Base-by-base conservation (phyloP, 2,329 filamentous ascomycete genomes). In the Colletotrichum scovillei region DNA sequence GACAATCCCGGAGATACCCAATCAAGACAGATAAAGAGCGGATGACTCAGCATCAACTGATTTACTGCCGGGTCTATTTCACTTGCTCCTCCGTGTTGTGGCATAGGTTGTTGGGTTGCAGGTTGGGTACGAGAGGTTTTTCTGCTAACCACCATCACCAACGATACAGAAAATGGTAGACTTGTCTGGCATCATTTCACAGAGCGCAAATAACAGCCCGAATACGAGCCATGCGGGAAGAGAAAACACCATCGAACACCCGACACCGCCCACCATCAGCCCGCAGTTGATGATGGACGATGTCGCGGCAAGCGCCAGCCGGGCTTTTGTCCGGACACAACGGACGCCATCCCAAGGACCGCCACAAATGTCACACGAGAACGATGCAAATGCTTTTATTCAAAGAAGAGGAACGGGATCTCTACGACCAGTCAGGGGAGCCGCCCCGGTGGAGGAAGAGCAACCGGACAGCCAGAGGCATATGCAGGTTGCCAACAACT, bases 401-500 rank as follows among this genome's bases (percentile, higher is more conserved):
- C 63, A 70, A 22, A 65, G 69, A 42, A 74, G 67, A 46, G 73
- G 73, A 5, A 74, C 69, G 2, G 73, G 73, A 7, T 49, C 59
- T 8, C 32, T 75, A 11, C 59, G 74, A 11, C 74, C 72, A 3
- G 64, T 58, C 12, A 67, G 64, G 38, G 60, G 46, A 6, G 11
- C 60, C 49, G 69, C 65, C 5, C 32, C 59, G 24, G 56, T 55
- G 14, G 30, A 69, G 22, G 72, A 74, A 24, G 71, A 75, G 35
- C 72, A 74, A 4, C 67, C 72, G 19, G 67, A 75, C 8, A 69
- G 53, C 42, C 67, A 72, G 53, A 72, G 74, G 22, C 74, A 74
- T 28, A 75, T 75, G 74, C 76, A 78, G 42, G 71, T 74, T 3
- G 11, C 67, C 30, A 75, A 70, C 56, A 75, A 67, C 32, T 78